Percentiles rank a stretch among this genome's conserved stretches.
phyloP scores from a whole-genome alignment of 257 asterid genomes.

The Linderniella brevidens region DNA sequence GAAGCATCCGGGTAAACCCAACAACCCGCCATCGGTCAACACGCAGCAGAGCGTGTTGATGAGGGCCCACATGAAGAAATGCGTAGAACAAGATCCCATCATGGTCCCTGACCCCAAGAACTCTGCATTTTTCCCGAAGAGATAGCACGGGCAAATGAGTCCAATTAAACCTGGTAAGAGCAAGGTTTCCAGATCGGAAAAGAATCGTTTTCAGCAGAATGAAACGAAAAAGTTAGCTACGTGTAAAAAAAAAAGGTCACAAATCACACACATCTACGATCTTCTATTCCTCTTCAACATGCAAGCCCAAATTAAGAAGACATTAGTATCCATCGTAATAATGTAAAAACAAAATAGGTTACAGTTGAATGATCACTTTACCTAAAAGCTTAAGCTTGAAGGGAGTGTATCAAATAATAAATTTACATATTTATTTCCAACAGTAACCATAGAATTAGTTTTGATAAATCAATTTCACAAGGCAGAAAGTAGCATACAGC shows the following conservation, averaged over 20 bases:
- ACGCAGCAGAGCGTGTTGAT: constrained; percentile 63
- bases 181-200: background rate
- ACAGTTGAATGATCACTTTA: too few relatives aligned
- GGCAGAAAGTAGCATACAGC: constrained; percentile 74
- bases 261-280: constrained; percentile 2
- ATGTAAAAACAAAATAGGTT: too few relatives aligned
- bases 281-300: too few relatives aligned
- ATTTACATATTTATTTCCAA: too few relatives aligned
- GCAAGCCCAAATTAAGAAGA: too few relatives aligned
- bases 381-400: too few relatives aligned
- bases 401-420: too few relatives aligned
- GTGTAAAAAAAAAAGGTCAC: background rate
- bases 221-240: background rate
- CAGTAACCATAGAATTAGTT: constrained; percentile 39
- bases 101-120: constrained; percentile 30
- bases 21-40: constrained; percentile 53
- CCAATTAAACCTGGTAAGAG: constrained; percentile 57
- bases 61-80: constrained; percentile 61
- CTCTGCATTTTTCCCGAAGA: constrained; percentile 71
- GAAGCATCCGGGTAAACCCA: constrained; percentile 87
- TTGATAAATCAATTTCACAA: constrained; percentile 43
- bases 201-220: constrained; percentile 4
- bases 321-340: too few relatives aligned
- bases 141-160: constrained; percentile 72
- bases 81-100: constrained; percentile 56